phyloP scores from a whole-genome alignment of 1,284 basidiomycete species.

The Mycocalia duriaeana region DNA sequence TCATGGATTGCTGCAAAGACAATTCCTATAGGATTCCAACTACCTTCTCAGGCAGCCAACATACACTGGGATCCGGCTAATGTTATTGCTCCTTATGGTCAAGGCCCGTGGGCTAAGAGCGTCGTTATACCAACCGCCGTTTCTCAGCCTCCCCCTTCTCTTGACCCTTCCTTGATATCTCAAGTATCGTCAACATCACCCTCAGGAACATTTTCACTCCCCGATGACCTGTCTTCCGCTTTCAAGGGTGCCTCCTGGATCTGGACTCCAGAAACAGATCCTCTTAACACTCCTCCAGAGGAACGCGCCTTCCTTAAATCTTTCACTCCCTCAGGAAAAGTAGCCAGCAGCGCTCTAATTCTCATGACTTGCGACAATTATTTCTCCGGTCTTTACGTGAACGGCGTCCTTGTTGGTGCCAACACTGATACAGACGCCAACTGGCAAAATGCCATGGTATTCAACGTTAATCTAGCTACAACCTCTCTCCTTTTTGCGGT shows the following conservation, averaged over 20 bases:
- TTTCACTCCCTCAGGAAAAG: constrained; percentile 20
- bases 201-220: too few species aligned
- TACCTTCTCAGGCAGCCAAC: background rate
- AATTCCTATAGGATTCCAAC: background rate
- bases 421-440: constrained; percentile 16
- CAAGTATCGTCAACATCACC: too few species aligned
- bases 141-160: too few species aligned
- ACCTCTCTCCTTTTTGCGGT: constrained; percentile 17
- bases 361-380: constrained; percentile 21
- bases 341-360: constrained; percentile 14
- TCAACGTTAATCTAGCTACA: constrained; percentile 6
- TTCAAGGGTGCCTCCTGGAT: constrained; percentile 24
- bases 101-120: background rate
- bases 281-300: constrained; percentile 14
- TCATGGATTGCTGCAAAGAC: background rate
- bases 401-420: constrained; percentile 18
- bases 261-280: constrained; percentile 24
- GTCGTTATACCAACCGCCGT: background rate
- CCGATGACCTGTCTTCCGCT: constrained; percentile 10
- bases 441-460: constrained; percentile 19
- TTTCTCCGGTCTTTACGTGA: constrained; percentile 21
- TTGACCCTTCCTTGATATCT: too few species aligned
- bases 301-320: constrained; percentile 25
- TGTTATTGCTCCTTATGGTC: background rate
- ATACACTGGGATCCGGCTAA: background rate